A percentile compares a stretch with the other conserved stretches of the same genome.
Evolutionary conservation across 257 asterid genomes (phyloP).

Genomic region (Nicotiana undulata): DNA sequence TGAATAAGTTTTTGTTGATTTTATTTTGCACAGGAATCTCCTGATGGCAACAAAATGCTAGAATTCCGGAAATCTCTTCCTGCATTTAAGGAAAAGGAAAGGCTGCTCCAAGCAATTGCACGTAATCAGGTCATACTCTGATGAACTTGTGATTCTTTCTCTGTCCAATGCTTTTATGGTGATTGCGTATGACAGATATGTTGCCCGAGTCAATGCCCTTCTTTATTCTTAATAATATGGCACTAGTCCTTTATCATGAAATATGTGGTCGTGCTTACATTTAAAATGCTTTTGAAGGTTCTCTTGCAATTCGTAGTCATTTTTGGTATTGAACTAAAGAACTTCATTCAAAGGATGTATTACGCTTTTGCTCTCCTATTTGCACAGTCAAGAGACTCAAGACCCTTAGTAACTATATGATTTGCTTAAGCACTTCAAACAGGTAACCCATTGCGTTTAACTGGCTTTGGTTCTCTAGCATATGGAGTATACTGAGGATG

Average conservation of each 20-base stretch:
- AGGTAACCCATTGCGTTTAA: not conserved
- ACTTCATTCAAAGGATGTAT: not conserved
- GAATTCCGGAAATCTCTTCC: constrained; percentile 91
- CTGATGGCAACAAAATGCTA: constrained; percentile 84
- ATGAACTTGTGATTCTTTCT: constrained; percentile 7
- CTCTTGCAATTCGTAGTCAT: not conserved
- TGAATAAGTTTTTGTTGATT: not conserved
- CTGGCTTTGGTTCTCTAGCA: not conserved
- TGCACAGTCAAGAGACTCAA: not conserved
- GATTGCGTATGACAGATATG: constrained; percentile 2
- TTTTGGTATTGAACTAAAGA: not conserved
- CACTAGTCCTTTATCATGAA: not conserved
- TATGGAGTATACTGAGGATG: not conserved
- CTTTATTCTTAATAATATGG: not conserved
- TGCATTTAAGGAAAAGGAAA: constrained; percentile 83
- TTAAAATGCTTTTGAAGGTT: not conserved
- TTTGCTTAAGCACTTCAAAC: not conserved
- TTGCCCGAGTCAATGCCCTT: not conserved
- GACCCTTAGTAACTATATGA: not conserved
- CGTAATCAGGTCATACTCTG: constrained; percentile 63
- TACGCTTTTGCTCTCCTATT: not conserved
- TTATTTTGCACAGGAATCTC: constrained; percentile 57
- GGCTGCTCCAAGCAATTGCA: constrained; percentile 91
- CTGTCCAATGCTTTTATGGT: constrained; percentile 1
- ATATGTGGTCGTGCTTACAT: not conserved